phyloP scores from a whole-genome alignment of 2,329 filamentous ascomycete species.

The Colletotrichum truncatum region DNA sequence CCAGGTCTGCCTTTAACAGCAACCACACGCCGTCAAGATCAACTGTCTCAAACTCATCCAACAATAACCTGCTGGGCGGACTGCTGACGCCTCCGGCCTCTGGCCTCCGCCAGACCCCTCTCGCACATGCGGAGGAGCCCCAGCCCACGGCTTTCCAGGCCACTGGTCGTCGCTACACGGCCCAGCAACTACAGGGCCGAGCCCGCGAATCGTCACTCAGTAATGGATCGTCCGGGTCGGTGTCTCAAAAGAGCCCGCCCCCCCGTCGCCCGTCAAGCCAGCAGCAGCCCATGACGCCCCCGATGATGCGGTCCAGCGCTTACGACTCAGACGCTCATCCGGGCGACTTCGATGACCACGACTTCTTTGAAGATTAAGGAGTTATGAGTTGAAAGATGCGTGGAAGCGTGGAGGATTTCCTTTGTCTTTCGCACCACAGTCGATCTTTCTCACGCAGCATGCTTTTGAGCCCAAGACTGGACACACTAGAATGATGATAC shows the following conservation, averaged over 20 bases:
- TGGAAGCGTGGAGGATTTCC: conserved; percentile 15
- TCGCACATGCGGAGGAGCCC: conserved; percentile 46
- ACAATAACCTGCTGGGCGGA: conserved; percentile 74
- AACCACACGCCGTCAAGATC: conserved; percentile 67
- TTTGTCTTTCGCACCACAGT: conserved; percentile 27
- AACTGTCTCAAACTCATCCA: conserved; percentile 53
- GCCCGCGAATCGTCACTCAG: conserved; percentile 42
- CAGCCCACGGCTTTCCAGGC: conserved; percentile 70
- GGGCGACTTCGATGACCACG: conserved; percentile 67
- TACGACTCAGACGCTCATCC: conserved; percentile 71
- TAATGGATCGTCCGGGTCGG: conserved; percentile 49
- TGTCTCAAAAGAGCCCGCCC: conserved; percentile 51
- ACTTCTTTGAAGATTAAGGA: conserved; percentile 63
- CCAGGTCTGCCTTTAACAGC: conserved; percentile 45
- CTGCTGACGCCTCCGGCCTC: conserved; percentile 91
- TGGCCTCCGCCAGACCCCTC: conserved; percentile 70
- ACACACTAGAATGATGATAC: conserved; percentile 47
- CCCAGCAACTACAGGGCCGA: conserved; percentile 56
- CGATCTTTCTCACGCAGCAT: conserved; percentile 24
- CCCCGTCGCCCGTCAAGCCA: conserved; percentile 48
- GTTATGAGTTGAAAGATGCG: conserved; percentile 30
- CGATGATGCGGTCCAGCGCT: conserved; percentile 66
- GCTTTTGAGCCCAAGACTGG: conserved; percentile 27
- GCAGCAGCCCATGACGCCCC: conserved; percentile 64
- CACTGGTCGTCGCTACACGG: conserved; percentile 67